Percentiles rank a stretch among this genome's conserved stretches.
Evolutionary conservation across 106 monocot species (phyloP).

Genomic region (Allium cepa): DNA sequence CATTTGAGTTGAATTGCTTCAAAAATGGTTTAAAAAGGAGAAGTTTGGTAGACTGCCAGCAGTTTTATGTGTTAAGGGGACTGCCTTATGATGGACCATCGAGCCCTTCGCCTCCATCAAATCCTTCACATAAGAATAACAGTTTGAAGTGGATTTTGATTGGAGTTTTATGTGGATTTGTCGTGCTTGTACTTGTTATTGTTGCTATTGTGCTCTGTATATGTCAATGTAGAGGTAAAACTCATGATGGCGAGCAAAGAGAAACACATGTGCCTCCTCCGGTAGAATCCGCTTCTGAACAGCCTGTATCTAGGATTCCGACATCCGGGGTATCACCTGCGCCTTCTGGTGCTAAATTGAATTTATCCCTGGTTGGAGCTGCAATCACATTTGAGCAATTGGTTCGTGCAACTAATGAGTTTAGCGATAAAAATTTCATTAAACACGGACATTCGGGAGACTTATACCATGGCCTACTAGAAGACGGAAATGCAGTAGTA

Average conservation of each 20-base stretch:
- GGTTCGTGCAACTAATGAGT: constrained; percentile 39
- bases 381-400: constrained; percentile 56
- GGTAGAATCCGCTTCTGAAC: constrained; percentile 5
- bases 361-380: constrained; percentile 55
- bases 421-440: constrained; percentile 67
- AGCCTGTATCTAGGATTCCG: neutral
- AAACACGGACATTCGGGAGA: constrained; percentile 80
- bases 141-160: constrained; percentile 39
- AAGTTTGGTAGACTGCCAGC: constrained; percentile 30
- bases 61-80: constrained; percentile 50
- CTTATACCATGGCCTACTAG: constrained; percentile 50
- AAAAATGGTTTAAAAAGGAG: constrained; percentile 33
- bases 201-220: constrained; percentile 29
- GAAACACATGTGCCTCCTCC: constrained; percentile 2
- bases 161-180: constrained; percentile 47
- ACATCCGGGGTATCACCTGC: constrained; percentile 5
- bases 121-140: constrained; percentile 18
- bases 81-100: constrained; percentile 27
- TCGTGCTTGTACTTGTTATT: constrained; percentile 22
- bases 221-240: constrained; percentile 14
- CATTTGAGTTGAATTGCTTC: constrained; percentile 54
- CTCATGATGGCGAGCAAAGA: constrained; percentile 7
- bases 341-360: constrained; percentile 20
- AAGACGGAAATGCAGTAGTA: constrained; percentile 45
- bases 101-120: neutral